Evolutionary conservation across 257 asterid species (phyloP).

Genomic region (Solanum verrucosum): DNA sequence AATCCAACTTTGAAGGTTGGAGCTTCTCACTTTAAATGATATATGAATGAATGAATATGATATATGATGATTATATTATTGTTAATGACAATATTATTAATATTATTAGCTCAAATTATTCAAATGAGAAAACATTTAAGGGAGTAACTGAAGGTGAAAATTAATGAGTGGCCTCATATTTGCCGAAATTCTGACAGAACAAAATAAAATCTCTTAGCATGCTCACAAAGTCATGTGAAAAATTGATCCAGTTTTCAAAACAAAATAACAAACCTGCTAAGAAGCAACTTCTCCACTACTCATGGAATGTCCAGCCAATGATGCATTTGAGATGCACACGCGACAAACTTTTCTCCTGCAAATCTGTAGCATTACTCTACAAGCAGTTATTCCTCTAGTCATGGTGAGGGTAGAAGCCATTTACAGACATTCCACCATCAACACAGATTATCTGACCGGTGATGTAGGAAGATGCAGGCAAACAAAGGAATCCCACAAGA

Average conservation of each 20-base stretch:
- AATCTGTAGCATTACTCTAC: background rate
- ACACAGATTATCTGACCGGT: slow-evolving; percentile 60
- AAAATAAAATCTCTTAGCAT: too few species aligned
- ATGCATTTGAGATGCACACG: background rate
- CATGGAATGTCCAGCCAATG: background rate
- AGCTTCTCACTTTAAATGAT: too few species aligned
- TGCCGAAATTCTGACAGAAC: too few species aligned
- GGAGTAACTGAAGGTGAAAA: too few species aligned
- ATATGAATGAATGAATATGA: too few species aligned
- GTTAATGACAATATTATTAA: too few species aligned
- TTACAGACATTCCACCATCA: slow-evolving; percentile 67
- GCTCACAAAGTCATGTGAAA: background rate
- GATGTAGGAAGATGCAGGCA: slow-evolving; percentile 59
- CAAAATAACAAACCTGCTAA: background rate
- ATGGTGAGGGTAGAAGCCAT: slow-evolving; percentile 44
- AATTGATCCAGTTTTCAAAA: background rate
- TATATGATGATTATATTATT: too few species aligned
- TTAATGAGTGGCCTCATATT: too few species aligned
- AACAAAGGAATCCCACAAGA: slow-evolving; percentile 58
- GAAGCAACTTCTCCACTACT: background rate
- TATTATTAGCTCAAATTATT: too few species aligned
- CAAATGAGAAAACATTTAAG: too few species aligned
- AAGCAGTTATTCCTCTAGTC: background rate
- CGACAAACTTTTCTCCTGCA: background rate
- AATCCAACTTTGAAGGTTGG: too few species aligned